Evolutionary conservation across 139 green algal genomes (phyloP).

Genomic region (Chlamydomonas incerta): DNA sequence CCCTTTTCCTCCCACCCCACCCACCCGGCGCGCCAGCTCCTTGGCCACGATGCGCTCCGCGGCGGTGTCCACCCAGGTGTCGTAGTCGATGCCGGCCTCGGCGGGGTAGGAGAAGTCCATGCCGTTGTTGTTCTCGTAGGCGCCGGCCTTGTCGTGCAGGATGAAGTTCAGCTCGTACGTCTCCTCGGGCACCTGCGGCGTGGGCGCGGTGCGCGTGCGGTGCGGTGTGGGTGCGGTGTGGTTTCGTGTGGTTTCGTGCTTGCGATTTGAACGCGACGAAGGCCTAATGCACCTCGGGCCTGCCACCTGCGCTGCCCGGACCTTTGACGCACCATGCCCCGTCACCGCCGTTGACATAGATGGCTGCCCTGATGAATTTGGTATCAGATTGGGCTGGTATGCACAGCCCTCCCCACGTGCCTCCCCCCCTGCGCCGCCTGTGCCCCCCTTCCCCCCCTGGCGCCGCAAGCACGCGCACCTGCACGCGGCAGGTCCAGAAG

Average conservation of each 20-base stretch:
- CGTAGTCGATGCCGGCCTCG: conserved; percentile 57
- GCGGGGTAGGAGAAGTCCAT: conserved; percentile 70
- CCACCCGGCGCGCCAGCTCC: conserved; percentile 55
- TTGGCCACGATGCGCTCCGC: conserved; percentile 37
- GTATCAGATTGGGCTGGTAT: too few species aligned
- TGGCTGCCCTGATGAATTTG: too few species aligned
- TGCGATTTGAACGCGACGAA: too few species aligned
- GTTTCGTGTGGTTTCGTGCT: too few species aligned
- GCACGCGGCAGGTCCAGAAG: conserved; percentile 60
- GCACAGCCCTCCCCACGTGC: background rate
- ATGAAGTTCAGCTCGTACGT: conserved; percentile 89
- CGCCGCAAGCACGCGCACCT: conserved; percentile 18
- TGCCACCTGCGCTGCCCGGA: too few species aligned
- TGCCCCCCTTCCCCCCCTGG: too few species aligned
- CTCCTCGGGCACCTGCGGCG: conserved; percentile 63
- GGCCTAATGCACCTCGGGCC: too few species aligned
- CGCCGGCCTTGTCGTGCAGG: conserved; percentile 71
- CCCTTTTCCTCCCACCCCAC: conserved; percentile 33
- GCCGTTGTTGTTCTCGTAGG: conserved; percentile 64
- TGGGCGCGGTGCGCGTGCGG: too few species aligned
- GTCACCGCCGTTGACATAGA: too few species aligned
- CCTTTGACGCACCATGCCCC: too few species aligned
- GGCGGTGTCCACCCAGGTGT: conserved; percentile 65
- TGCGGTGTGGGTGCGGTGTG: too few species aligned
- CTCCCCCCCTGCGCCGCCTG: too few species aligned